Evolutionary conservation across 2,329 filamentous ascomycete species (phyloP).

Genomic region (Zymoseptoria ardabiliae): DNA sequence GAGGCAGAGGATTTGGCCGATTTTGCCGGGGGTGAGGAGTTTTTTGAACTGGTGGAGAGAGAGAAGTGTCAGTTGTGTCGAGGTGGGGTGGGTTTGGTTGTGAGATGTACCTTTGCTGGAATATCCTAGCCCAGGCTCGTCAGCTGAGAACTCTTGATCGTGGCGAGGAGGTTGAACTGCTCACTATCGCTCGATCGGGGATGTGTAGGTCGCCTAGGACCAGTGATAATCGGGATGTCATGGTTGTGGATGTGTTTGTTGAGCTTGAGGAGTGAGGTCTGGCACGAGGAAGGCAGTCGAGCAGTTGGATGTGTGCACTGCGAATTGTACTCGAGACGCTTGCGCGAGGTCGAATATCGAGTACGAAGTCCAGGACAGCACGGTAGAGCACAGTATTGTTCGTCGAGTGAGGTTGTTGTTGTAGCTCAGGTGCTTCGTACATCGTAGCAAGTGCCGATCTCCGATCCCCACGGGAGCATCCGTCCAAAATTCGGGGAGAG

Average conservation of each 20-base stretch:
- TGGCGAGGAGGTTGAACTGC: neutral
- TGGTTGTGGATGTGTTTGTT: constrained; percentile 28
- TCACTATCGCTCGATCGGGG: constrained; percentile 73
- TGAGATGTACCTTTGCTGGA: constrained; percentile 72
- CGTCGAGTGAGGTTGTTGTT: neutral
- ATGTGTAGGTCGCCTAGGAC: constrained; percentile 92
- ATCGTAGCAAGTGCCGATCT: neutral
- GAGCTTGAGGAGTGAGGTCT: neutral
- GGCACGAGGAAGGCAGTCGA: neutral
- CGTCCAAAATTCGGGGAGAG: neutral
- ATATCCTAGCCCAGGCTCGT: constrained; percentile 54
- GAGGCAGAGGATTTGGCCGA: constrained; percentile 51
- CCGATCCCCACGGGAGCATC: neutral
- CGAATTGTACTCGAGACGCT: no score
- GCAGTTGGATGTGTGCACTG: neutral
- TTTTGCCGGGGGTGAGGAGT: constrained; percentile 52
- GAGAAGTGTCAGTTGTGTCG: constrained; percentile 1
- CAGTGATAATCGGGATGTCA: constrained; percentile 82
- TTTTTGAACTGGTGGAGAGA: constrained; percentile 41
- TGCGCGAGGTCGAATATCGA: neutral
- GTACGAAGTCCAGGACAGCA: neutral
- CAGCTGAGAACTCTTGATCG: constrained; percentile 11
- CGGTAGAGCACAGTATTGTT: neutral
- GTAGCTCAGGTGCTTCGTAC: neutral
- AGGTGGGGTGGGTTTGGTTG: constrained; percentile 11